Evolutionary conservation across 352 stramenopile genomes (phyloP).

Genomic region (Labyrinthula sp.): DNA sequence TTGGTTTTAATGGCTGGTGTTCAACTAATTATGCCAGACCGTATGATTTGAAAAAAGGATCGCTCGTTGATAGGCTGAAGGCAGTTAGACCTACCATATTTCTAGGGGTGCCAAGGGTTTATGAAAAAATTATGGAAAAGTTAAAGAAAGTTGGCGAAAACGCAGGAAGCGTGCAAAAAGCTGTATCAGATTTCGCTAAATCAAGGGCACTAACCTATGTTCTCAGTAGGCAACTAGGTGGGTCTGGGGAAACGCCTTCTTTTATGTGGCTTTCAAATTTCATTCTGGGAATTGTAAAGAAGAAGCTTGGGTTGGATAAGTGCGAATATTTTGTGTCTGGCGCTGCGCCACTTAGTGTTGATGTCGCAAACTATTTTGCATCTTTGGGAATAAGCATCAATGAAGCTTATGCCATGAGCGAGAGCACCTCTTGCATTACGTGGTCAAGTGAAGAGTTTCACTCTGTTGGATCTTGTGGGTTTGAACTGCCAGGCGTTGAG

Average conservation of each 20-base stretch:
- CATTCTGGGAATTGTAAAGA: slow-evolving; percentile 34
- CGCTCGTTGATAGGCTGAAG: slow-evolving; percentile 44
- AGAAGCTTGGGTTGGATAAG: slow-evolving; percentile 31
- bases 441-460: slow-evolving; percentile 5
- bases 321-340: slow-evolving; percentile 32
- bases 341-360: slow-evolving; percentile 34
- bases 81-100: slow-evolving; percentile 52
- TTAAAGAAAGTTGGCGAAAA: slow-evolving; percentile 26
- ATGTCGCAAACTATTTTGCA: slow-evolving; percentile 37
- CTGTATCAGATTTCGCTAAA: slow-evolving; percentile 66
- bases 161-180: slow-evolving; percentile 68
- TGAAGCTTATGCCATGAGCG: slow-evolving; percentile 35
- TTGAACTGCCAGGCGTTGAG: slow-evolving; percentile 34
- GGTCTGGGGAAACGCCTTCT: slow-evolving; percentile 55
- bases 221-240: slow-evolving; percentile 52
- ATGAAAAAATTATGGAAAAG: slow-evolving; percentile 49
- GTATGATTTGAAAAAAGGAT: slow-evolving; percentile 47
- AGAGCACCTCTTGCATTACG: slow-evolving; percentile 38
- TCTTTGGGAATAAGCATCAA: slow-evolving; percentile 35
- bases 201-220: slow-evolving; percentile 33
- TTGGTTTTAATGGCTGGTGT: slow-evolving; percentile 30
- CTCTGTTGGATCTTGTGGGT: slow-evolving; percentile 32
- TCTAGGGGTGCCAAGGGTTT: slow-evolving; percentile 52
- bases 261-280: slow-evolving; percentile 36
- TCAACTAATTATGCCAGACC: slow-evolving; percentile 48